These are phyloP conservation scores for Tetraselmis chui DNA, from an alignment of 139 green algal genomes.

Conservation along the genomic window DNA sequence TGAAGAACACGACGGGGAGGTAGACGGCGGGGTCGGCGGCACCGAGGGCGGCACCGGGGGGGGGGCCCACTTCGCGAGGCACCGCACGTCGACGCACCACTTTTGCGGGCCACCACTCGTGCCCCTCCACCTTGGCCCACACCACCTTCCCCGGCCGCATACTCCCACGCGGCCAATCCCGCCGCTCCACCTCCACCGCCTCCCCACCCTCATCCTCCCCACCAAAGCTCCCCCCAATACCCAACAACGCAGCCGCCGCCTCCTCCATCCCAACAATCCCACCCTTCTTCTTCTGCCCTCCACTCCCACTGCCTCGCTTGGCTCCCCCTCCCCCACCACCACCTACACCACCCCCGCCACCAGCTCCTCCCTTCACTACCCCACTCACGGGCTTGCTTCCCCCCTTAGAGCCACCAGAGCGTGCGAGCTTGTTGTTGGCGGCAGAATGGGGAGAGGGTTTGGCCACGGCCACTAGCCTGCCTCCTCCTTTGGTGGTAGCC, in stretches of 20 bases:
- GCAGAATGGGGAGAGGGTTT: neutral
- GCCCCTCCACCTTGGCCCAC: constrained; percentile 89
- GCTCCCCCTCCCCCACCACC: constrained; percentile 5
- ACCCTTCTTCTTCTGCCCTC: neutral
- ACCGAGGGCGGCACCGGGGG: constrained; percentile 52
- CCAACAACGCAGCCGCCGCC: constrained; percentile 66
- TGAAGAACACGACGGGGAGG: constrained; percentile 88
- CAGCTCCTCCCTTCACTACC: too few species aligned
- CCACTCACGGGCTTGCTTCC: neutral
- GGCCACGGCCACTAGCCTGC: too few species aligned
- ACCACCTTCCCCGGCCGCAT: constrained; percentile 42
- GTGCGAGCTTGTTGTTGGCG: neutral
- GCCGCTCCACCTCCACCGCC: neutral
- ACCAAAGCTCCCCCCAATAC: constrained; percentile 37
- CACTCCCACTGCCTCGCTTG: neutral
- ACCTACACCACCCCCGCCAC: too few species aligned
- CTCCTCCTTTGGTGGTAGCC: too few species aligned
- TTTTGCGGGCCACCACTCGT: constrained; percentile 85
- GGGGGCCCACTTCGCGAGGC: constrained; percentile 68
- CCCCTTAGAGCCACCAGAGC: neutral
- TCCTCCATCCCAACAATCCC: constrained; percentile 39
- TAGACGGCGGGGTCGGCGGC: too few species aligned
- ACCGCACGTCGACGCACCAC: constrained; percentile 74
- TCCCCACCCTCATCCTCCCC: constrained; percentile 24
- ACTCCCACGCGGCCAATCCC: neutral